A percentile compares a stretch with the other conserved stretches of the same genome.
Conservation (phyloP, 148 eudicot genomes). For the Arbutus unedo region DNA sequence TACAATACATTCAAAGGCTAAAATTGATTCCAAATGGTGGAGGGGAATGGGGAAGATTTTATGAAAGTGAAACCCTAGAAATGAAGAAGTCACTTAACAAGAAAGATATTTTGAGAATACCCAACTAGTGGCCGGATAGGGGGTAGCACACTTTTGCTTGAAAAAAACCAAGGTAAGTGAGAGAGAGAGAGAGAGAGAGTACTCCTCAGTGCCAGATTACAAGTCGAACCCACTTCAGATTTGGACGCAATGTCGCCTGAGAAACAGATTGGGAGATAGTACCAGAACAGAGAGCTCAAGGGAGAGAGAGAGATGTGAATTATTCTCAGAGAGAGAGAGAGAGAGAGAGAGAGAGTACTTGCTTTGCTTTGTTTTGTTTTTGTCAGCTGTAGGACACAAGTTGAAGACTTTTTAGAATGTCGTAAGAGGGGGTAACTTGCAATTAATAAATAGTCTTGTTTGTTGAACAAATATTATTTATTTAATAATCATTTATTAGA, state of each 20-base stretch:
- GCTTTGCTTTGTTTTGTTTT: background rate
- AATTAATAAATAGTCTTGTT: too few species aligned
- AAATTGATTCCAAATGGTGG: background rate
- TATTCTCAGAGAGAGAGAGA: background rate
- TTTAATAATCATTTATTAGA: too few species aligned
- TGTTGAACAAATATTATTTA: too few species aligned
- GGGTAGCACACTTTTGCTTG: background rate
- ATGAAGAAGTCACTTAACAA: conserved; percentile 5
- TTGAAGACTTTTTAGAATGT: background rate
- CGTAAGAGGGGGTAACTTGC: background rate
- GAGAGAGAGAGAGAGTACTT: background rate
- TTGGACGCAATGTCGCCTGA: conserved; percentile 8
- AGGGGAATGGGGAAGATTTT: too few species aligned
- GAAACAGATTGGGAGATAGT: background rate
- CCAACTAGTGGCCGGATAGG: background rate
- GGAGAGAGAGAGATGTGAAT: background rate
- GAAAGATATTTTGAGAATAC: background rate
- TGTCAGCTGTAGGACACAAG: background rate
- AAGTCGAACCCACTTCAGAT: background rate
- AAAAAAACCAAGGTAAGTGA: background rate
- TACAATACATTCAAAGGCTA: background rate
- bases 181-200: background rate
- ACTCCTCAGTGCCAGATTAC: background rate
- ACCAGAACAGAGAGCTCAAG: background rate
- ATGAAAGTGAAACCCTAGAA: conserved; percentile 8